Base-by-base conservation (phyloP, 352 stramenopile species). In the Phytophthora ramorum region DNA sequence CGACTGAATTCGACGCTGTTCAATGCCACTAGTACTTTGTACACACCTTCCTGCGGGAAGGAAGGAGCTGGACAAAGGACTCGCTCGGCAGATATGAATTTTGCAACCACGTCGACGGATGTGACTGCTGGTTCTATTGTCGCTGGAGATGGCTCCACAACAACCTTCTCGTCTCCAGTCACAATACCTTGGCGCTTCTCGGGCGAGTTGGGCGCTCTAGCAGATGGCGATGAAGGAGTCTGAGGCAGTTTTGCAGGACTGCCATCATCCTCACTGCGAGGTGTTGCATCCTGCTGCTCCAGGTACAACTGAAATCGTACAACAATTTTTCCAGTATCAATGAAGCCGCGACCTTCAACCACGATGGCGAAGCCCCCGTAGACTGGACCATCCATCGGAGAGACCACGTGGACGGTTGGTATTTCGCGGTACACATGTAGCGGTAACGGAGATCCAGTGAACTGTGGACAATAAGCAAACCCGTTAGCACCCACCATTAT, bases 311-410 rank as follows among this genome's bases (percentile, higher is more conserved):
- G 75, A 28, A 93, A 93, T 17, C 86, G 83, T n/a, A 85, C 72
- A 10, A 73, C 52, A 38, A 95, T 82, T 38, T 72, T 73, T 0
- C 71, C 73, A 4, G 87, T 92, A 41, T 93, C 71, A 43, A 92
- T 71, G 32, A 93, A 93, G 4, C 73, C 76, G 10, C 55, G 63
- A 10, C 87, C 87, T 40, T 90, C 80, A 14, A 95, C 71, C 10
- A 83, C 72, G 17, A 95, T 58, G 0, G 66, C 38, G 48, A 87
- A 88, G 2, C 83, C 84, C 10, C 87, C 87, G 45, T 91, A 95
- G 14, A 95, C 80, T 12, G 87, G 83, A 0, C 87, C 87, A 56
- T 93, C 89, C 69, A 87, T 85, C 0, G 87, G 87, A 0, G 83
- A 57, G 0, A 95, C 58, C 2, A 69, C 46, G 0, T 51, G 49